Base-by-base conservation (phyloP, 2,329 filamentous ascomycete species). In the Trichoderma atroviride region DNA sequence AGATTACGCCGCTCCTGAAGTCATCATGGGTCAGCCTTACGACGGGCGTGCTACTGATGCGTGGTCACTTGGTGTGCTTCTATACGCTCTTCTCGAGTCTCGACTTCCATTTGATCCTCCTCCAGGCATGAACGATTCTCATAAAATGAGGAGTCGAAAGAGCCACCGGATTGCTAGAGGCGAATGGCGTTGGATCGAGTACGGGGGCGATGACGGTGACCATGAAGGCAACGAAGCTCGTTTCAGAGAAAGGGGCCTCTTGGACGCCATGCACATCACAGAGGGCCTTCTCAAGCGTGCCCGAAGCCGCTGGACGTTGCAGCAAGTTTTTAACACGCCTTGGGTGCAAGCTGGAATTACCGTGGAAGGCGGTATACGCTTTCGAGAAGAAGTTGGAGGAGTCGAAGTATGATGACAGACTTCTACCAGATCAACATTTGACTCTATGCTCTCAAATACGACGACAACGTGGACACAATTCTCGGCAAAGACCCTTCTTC, bases 1-100 rank as follows among this genome's bases (percentile, higher is more conserved):
- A 80, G 96, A 99, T 81, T 99, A 99, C 78, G 95, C 95, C 1
- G 95, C 96, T 0, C 96, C 96, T 0, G 96, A 99, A 79, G 94
- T 99, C 57, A 91, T 99, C 66, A 93, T 99, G 85, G 95, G 95
- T 29, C 93, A 97, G 76, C 89, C 93, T 9, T 99, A 99, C 77
- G 94, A 98, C 78, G 96, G 96, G 37, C 92, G 93, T 47, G 88
- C 91, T 1, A 97, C 92, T 0, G 96, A 99, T 77, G 94, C 93
- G 11, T 99, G 96, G 96, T 96, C 95, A 0, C 85, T 98, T 0
- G 96, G 96, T 63, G 96, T 99, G 1, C 83, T 98, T 3, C 86
- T 98, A 0, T 99, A 98, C 78, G 94, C 96, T 1, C 87, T 98
- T 4, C 90, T 98, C 79, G 96, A 99, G 81, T 91, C 92, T n/a